A percentile compares a stretch with the other conserved stretches of the same genome.
These are phyloP conservation scores for Lecanicillium sp. DNA, from an alignment of 2,329 filamentous ascomycete genomes.

Conservation along the genomic window DNA sequence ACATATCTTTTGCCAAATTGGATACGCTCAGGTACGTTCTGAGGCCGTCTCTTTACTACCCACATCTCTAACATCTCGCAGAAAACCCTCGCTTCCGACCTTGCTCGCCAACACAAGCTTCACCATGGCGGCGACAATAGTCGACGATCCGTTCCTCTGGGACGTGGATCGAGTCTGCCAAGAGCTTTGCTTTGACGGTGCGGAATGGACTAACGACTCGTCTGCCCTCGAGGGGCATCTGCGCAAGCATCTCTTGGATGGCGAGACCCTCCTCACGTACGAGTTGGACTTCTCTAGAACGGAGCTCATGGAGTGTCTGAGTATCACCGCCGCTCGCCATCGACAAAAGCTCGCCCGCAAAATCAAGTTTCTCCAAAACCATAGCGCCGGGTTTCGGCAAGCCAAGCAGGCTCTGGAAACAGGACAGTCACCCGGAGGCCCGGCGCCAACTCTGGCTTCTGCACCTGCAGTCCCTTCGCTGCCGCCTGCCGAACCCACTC, in stretches of 20 bases:
- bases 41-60: background rate
- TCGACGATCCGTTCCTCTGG: constrained; percentile 69
- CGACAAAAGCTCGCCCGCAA: constrained; percentile 51
- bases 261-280: constrained; percentile 54
- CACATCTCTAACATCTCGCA: background rate
- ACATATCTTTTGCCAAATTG: background rate
- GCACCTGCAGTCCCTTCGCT: background rate
- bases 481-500: background rate
- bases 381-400: constrained; percentile 42
- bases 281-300: constrained; percentile 44
- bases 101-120: background rate
- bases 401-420: background rate
- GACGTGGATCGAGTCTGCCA: constrained; percentile 58
- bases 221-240: constrained; percentile 48
- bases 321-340: constrained; percentile 51
- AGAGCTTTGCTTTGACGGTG: constrained; percentile 54
- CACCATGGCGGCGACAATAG: constrained; percentile 21
- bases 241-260: constrained; percentile 58
- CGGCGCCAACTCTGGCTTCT: background rate
- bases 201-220: constrained; percentile 46
- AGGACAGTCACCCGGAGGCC: background rate
- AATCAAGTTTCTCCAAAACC: constrained; percentile 48
- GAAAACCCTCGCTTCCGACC: background rate
- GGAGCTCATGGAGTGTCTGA: constrained; percentile 48
- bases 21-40: background rate